These are phyloP conservation scores for Tausonia pullulans DNA, from an alignment of 1,284 basidiomycete genomes.

Conservation along the genomic window DNA sequence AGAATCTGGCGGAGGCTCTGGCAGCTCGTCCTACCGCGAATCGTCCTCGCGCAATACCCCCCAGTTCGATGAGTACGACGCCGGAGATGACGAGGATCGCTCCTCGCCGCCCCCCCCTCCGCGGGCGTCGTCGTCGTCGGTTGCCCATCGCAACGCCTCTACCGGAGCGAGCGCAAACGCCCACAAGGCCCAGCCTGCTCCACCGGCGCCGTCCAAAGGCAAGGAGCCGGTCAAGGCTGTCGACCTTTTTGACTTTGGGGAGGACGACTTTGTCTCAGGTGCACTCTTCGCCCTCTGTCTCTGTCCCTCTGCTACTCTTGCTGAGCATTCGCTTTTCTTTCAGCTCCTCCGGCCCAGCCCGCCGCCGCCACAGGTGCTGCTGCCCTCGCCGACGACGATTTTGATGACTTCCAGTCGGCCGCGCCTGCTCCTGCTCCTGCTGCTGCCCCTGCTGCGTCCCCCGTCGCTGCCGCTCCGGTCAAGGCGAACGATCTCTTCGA, in stretches of 20 bases:
- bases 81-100: conserved; percentile 78
- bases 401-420: conserved; percentile 66
- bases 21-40: conserved; percentile 44
- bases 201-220: conserved; percentile 21
- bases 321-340: conserved; percentile 8
- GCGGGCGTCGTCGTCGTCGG: conserved; percentile 7
- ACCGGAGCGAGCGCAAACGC: too few species aligned
- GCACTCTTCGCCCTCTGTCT: conserved; percentile 31
- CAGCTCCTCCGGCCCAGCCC: not conserved
- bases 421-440: conserved; percentile 30
- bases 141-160: conserved; percentile 4
- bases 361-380: conserved; percentile 42
- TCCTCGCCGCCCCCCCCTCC: conserved; percentile 33
- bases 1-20: conserved; percentile 15
- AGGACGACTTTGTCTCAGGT: conserved; percentile 45
- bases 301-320: conserved; percentile 22
- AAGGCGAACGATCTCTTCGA: conserved; percentile 40
- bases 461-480: conserved; percentile 20
- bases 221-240: conserved; percentile 34
- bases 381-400: conserved; percentile 55
- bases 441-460: conserved; percentile 22
- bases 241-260: conserved; percentile 66
- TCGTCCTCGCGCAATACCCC: conserved; percentile 37
- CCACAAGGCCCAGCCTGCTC: conserved; percentile 15
- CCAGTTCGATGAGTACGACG: conserved; percentile 87